phyloP scores from a whole-genome alignment of 306 rosid species.

The Abrus precatorius region DNA sequence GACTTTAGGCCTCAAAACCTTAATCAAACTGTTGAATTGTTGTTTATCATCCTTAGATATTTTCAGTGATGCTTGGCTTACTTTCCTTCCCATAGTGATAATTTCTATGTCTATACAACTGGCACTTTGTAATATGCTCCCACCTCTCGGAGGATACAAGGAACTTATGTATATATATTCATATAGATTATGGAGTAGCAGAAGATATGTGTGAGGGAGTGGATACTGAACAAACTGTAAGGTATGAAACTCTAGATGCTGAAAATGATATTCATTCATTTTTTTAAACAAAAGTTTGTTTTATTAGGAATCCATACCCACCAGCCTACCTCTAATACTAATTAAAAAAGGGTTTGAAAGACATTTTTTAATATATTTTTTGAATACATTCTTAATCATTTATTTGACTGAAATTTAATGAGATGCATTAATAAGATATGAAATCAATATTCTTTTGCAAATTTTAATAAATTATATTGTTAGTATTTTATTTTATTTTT shows the following conservation, averaged over 20 bases:
- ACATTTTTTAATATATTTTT: not conserved
- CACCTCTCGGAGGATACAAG: constrained; percentile 62
- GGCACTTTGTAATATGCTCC: constrained; percentile 66
- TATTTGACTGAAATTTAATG: not conserved
- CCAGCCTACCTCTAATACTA: not conserved
- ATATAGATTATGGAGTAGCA: not conserved
- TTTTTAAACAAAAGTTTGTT: not conserved
- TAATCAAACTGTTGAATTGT: constrained; percentile 56
- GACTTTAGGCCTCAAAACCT: constrained; percentile 58
- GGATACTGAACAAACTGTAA: constrained; percentile 39
- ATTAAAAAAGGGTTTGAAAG: not conserved
- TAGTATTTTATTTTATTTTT: not conserved
- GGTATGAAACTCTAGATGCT: constrained; percentile 56
- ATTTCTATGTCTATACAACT: constrained; percentile 55
- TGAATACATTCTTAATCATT: too few relatives aligned
- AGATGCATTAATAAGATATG: not conserved
- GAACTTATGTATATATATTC: constrained; percentile 53
- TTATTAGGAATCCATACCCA: constrained; percentile 26
- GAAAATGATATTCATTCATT: constrained; percentile 60
- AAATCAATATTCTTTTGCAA: not conserved
- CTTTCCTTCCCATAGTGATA: constrained; percentile 59
- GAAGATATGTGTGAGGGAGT: constrained; percentile 45
- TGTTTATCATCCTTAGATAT: constrained; percentile 51
- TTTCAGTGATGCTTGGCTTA: constrained; percentile 50
- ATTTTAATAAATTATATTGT: not conserved